Conservation (phyloP, 768 basidiomycete genomes). For the Tricholoma furcatifolium region DNA sequence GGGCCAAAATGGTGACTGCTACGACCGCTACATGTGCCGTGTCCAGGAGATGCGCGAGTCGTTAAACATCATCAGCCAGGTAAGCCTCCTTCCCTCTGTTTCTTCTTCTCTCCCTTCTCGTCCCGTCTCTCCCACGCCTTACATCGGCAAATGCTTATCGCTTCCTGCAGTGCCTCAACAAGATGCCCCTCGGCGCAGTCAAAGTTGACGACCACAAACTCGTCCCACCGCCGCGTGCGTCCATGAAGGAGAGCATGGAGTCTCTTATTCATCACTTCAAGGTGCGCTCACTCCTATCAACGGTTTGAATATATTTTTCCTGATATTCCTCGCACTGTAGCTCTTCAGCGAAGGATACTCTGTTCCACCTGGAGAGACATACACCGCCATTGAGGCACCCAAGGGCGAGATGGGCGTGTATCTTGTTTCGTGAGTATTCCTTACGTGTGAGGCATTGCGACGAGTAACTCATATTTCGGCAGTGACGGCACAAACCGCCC, state of each 20-base stretch:
- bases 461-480: background rate
- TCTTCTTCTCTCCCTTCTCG: too few species aligned
- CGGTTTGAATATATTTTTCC: background rate
- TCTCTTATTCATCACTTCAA: slow-evolving; percentile 99
- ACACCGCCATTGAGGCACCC: slow-evolving; percentile 96
- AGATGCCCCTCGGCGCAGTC: slow-evolving; percentile 89
- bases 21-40: slow-evolving; percentile 95
- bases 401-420: slow-evolving; percentile 99
- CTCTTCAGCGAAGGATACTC: slow-evolving; percentile 96
- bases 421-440: slow-evolving; percentile 77
- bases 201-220: slow-evolving; percentile 99
- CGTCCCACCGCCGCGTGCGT: slow-evolving; percentile 91
- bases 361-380: slow-evolving; percentile 95
- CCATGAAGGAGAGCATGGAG: slow-evolving; percentile 99
- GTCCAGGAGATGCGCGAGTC: slow-evolving; percentile 98
- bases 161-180: slow-evolving; percentile 84
- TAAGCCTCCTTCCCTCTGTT: slow-evolving; percentile 21
- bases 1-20: slow-evolving; percentile 96
- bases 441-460: background rate
- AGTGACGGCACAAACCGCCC: slow-evolving; percentile 95
- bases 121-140: too few species aligned
- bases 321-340: slow-evolving; percentile 33
- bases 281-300: slow-evolving; percentile 32
- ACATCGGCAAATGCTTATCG: background rate
- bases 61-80: slow-evolving; percentile 82